phyloP scores from a whole-genome alignment of 805 yeast genomes.

The Kluyveromyces dobzhanskii region DNA sequence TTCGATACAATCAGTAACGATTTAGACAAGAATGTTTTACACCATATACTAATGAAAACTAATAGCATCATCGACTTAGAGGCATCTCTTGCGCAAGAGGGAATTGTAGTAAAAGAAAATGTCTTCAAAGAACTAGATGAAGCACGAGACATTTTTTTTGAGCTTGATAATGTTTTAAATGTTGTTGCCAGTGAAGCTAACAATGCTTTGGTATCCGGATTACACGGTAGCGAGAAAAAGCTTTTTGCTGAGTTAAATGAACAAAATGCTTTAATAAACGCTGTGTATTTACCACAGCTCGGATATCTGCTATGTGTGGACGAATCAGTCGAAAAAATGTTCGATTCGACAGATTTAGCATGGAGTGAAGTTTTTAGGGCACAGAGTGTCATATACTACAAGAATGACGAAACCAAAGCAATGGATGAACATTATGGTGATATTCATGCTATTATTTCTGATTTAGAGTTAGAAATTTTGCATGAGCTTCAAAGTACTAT shows the following conservation, averaged over 20 bases:
- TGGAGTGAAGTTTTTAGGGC: slow-evolving; percentile 36
- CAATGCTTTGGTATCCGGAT: background rate
- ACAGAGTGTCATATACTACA: slow-evolving; percentile 30
- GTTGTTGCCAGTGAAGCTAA: slow-evolving; percentile 13
- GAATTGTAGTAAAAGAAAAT: slow-evolving; percentile 25
- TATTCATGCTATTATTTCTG: slow-evolving; percentile 33
- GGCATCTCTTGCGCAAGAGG: slow-evolving; percentile 23
- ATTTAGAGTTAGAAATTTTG: slow-evolving; percentile 35
- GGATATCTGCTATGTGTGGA: slow-evolving; percentile 34
- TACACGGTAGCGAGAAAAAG: background rate
- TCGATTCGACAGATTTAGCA: slow-evolving; percentile 3
- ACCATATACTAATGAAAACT: slow-evolving; percentile 12
- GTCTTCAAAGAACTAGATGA: slow-evolving; percentile 25
- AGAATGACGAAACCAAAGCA: slow-evolving; percentile 23
- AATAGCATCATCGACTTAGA: slow-evolving; percentile 32
- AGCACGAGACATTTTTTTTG: slow-evolving; percentile 18
- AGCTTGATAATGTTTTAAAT: slow-evolving; percentile 28
- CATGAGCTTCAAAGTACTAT: slow-evolving; percentile 25
- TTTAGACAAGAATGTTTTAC: slow-evolving; percentile 8
- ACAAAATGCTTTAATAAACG: slow-evolving; percentile 20
- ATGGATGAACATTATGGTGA: slow-evolving; percentile 37
- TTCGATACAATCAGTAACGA: slow-evolving; percentile 11
- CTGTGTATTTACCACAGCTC: slow-evolving; percentile 38
- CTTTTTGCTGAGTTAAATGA: slow-evolving; percentile 4
- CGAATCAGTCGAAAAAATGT: slow-evolving; percentile 2